Evolutionary conservation across 768 basidiomycete genomes (phyloP).

Genomic region (Agrocybe pediades): DNA sequence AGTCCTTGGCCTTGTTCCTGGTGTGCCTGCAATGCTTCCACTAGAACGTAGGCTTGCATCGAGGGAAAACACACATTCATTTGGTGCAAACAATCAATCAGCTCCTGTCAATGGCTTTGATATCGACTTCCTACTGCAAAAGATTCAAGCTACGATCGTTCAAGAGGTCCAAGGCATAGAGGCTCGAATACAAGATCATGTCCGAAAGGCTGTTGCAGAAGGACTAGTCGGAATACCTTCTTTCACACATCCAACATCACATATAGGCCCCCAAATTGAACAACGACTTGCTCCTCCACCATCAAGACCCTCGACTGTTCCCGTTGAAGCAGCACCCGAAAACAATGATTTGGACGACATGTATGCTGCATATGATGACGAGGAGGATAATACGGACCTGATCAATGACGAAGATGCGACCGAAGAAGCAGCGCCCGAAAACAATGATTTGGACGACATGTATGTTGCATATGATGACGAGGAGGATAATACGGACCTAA

Average conservation of each 20-base stretch:
- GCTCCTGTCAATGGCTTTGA: no score
- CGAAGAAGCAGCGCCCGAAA: background rate
- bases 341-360: background rate
- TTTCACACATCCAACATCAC: background rate
- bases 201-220: background rate
- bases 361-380: background rate
- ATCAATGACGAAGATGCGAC: no score
- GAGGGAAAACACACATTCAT: no score
- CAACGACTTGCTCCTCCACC: no score
- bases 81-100: no score
- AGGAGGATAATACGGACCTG: background rate
- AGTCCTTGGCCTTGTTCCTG: no score
- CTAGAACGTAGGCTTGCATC: no score
- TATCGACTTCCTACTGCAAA: no score
- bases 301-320: no score
- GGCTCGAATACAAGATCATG: background rate
- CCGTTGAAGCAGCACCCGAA: background rate
- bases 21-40: no score
- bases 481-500: background rate
- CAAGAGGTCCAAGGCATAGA: background rate
- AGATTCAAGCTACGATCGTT: no score
- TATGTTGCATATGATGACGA: background rate
- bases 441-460: background rate
- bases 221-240: background rate
- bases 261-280: background rate